A percentile compares a stretch with the other conserved stretches of the same genome.
These are phyloP conservation scores for Umbelopsis sp. DNA, from an alignment of 371 early-diverging fungal genomes.

Conservation along the genomic window DNA sequence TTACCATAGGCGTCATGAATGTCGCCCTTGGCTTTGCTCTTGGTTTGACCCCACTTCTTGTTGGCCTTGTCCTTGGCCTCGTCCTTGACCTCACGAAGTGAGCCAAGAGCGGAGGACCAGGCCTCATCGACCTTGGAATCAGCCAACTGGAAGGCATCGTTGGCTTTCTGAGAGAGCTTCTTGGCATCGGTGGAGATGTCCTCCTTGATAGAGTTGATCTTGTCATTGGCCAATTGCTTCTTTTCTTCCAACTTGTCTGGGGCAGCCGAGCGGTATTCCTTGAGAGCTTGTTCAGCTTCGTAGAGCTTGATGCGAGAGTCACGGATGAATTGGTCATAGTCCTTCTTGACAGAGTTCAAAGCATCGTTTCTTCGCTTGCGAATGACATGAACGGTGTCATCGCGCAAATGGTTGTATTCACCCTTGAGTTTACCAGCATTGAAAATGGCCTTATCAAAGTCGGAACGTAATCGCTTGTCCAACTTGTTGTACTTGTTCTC, in stretches of 20 bases:
- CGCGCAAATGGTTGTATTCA: constrained; percentile 15
- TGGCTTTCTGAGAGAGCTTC: not conserved
- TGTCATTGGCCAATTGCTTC: constrained; percentile 9
- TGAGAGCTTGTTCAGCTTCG: constrained; percentile 13
- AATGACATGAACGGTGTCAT: not conserved
- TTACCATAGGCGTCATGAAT: not conserved
- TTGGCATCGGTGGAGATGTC: not conserved
- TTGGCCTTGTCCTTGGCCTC: not conserved
- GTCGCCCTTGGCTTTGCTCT: constrained; percentile 4
- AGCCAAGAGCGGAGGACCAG: not conserved
- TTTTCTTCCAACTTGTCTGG: constrained; percentile 4
- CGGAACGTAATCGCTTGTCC: constrained; percentile 9
- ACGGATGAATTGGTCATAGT: constrained; percentile 4
- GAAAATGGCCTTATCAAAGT: not conserved
- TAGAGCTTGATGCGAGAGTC: constrained; percentile 15
- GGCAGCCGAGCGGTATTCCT: constrained; percentile 11
- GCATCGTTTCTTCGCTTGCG: constrained; percentile 10
- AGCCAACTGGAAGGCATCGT: not conserved
- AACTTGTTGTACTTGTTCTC: constrained; percentile 16
- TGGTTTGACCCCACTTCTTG: not conserved
- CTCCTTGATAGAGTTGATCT: not conserved
- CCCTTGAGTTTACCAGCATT: constrained; percentile 18
- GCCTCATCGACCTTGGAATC: not conserved
- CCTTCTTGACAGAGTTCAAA: constrained; percentile 2
- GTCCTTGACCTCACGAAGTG: not conserved